phyloP scores from a whole-genome alignment of 345 rosid species.

The Arabis alpina region DNA sequence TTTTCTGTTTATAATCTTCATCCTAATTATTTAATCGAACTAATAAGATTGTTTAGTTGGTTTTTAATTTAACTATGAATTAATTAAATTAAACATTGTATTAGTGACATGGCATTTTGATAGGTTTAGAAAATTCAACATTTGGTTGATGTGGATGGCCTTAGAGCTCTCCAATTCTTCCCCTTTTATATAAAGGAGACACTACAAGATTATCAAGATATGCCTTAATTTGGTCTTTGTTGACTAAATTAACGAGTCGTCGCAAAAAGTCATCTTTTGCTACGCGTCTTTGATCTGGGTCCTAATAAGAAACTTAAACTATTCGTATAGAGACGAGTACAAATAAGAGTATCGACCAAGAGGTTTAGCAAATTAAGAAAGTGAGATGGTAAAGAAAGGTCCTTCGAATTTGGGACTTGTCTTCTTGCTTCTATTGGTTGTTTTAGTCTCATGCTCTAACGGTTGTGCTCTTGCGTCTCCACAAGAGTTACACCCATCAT shows the following conservation, averaged over 20 bases:
- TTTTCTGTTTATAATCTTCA: too few relatives aligned
- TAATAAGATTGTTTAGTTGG: too few relatives aligned
- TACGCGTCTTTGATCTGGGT: background rate
- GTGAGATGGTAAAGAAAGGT: background rate
- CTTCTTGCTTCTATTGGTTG: background rate
- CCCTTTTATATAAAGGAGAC: too few relatives aligned
- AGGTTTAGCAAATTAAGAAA: background rate
- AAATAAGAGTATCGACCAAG: background rate
- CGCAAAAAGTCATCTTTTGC: background rate
- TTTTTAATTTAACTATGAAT: too few relatives aligned
- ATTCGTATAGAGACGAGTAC: background rate
- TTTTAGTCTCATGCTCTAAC: background rate
- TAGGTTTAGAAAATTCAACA: too few relatives aligned
- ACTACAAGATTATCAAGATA: too few relatives aligned
- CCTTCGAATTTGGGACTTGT: background rate
- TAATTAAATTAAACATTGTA: too few relatives aligned
- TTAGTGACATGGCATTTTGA: too few relatives aligned
- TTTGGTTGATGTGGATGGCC: too few relatives aligned
- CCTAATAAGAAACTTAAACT: background rate
- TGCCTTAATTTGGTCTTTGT: background rate
- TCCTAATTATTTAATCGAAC: too few relatives aligned
- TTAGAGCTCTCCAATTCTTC: too few relatives aligned
- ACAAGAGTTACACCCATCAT: background rate
- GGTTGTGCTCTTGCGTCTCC: slow-evolving; percentile 6
- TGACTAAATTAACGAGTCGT: background rate